Conservation (phyloP, 192 early-diverging fungal species). For the Neocallimastix lanati region DNA sequence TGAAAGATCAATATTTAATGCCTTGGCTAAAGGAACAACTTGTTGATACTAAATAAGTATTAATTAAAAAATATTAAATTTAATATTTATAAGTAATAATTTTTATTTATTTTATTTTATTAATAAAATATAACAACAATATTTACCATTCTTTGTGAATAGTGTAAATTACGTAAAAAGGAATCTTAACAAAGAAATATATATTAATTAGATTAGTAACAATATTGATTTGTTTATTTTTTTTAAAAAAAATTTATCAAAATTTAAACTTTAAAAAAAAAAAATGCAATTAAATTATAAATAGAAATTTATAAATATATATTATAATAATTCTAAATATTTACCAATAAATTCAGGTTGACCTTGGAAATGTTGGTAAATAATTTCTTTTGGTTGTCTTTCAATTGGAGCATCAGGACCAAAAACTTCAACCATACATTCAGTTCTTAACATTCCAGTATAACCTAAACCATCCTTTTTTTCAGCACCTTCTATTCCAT, state of each 20-base stretch:
- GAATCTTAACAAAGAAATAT: too few species aligned
- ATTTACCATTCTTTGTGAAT: background rate
- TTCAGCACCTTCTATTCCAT: background rate
- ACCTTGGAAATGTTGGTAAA: background rate
- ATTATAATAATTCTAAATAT: background rate
- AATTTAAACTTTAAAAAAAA: too few species aligned
- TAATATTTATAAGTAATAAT: too few species aligned
- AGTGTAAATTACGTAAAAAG: background rate
- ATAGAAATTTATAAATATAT: too few species aligned
- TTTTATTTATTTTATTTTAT: too few species aligned
- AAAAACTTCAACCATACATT: background rate
- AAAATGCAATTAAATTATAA: too few species aligned
- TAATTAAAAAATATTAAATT: too few species aligned
- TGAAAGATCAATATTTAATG: background rate
- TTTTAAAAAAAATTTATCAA: too few species aligned
- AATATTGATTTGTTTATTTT: too few species aligned
- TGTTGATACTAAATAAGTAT: background rate
- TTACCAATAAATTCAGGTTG: background rate
- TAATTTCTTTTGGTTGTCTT: background rate
- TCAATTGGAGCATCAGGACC: background rate
- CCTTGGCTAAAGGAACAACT: background rate
- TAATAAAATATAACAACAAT: too few species aligned
- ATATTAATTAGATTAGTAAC: too few species aligned
- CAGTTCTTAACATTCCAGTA: background rate
- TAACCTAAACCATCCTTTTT: background rate